Conservation (phyloP, 768 basidiomycete genomes). For the Tremella fuciformis region DNA sequence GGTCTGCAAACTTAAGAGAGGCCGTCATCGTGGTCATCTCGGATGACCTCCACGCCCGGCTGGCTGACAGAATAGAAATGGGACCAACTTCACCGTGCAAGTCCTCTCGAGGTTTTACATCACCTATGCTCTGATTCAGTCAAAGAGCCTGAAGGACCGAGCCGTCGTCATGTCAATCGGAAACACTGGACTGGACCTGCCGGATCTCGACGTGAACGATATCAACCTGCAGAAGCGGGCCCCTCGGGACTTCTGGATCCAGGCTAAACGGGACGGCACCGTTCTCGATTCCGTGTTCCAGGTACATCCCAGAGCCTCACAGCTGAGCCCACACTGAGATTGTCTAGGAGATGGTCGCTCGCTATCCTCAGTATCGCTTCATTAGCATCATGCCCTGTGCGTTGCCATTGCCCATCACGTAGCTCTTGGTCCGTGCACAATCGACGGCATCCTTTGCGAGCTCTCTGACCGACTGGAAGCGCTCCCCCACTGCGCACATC, state of each 20-base stretch:
- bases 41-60: no score
- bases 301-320: not conserved
- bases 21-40: no score
- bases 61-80: slow-evolving; percentile 1
- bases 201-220: slow-evolving; percentile 21
- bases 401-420: not conserved
- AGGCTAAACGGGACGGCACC: slow-evolving; percentile 23
- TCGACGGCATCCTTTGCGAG: no score
- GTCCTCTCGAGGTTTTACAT: slow-evolving; percentile 27
- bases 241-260: slow-evolving; percentile 15
- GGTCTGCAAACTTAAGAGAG: no score
- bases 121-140: slow-evolving; percentile 12
- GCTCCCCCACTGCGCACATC: no score
- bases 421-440: no score
- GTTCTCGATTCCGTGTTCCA: slow-evolving; percentile 20
- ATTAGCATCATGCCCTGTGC: slow-evolving; percentile 16
- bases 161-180: slow-evolving; percentile 22
- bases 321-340: not conserved
- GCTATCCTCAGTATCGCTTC: slow-evolving; percentile 24
- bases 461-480: no score
- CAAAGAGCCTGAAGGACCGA: not conserved
- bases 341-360: slow-evolving; percentile 12
- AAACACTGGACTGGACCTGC: slow-evolving; percentile 16
- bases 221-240: slow-evolving; percentile 14
- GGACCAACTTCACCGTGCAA: slow-evolving; percentile 24